Base-by-base conservation (phyloP, 2,329 filamentous ascomycete genomes). In the Cryphonectria radicalis region DNA sequence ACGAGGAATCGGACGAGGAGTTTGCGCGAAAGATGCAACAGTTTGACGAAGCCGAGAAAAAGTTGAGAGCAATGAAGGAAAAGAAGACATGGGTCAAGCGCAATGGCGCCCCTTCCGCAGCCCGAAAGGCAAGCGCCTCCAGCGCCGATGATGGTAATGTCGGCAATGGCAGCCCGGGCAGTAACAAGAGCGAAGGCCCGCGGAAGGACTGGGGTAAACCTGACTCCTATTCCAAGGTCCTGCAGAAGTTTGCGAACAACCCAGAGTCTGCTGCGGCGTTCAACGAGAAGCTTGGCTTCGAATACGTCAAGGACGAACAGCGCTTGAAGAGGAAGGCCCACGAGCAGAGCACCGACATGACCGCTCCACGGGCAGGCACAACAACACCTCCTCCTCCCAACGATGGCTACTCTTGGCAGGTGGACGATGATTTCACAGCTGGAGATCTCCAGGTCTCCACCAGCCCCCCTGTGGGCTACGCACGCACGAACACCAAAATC, bases 371-470 rank as follows among this genome's bases (percentile, higher is more conserved):
- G 53, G 72, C 76, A 68, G 67, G 78, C 70, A 68, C 73, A 25
- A 53, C 74, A 42, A 75, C 74, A 42, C 74, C 66, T 67, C 74
- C 66, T 67, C 74, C 66, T 68, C 74, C 73, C 46, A 83, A 85
- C 67, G 88, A 86, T 77, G 86, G 83, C 74, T 87, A 84, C 70
- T 84, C 83, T 10, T 90, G 87, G 87, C 80, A 89, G 70, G 78
- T 88, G 8, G 87, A 89, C 46, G 83, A 84, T 6, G 88, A 90
- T 69, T 89, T 90, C 74, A 89, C 88, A 0, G 87, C 84, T 14
- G 82, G 84, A 59, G 87, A 89, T 71, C 72, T 89, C 55, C 86
- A 89, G 70, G 76, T 87, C 46, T 89, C 88, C 0, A 82, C 86
- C 73, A 89, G 87, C 73, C 87, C 87, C n/a, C 84, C 85, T 43